Evolutionary conservation across 495 filamentous ascomycete genomes (phyloP), one percentile per base, ranked within the genome.

Genomic region (Apodospora peruviana): DNA sequence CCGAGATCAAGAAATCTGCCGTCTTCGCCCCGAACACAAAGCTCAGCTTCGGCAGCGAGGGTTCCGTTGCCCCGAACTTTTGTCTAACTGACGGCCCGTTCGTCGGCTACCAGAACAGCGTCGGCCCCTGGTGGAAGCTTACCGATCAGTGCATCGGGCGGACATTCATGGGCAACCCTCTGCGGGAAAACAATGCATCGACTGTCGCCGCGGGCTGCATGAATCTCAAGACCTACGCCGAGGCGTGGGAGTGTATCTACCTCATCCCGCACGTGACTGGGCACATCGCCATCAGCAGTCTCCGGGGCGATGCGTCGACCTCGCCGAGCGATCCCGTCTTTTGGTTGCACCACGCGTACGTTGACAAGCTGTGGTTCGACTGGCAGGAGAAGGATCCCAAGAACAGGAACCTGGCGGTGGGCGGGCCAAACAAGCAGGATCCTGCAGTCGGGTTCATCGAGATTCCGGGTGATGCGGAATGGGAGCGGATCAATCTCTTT

Each of bases 11-110:
- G 2, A 16, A 16, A 7, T 68, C 69, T 1, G 40, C 48, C 2
- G 32, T 75, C 9, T 66, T 75, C 40, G 60, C 61, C 36, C 16
- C 50, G 0, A 53, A 54, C 19, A 53, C 48, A 2, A n/a, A n/a
- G n/a, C n/a, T n/a, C n/a, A 66, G 70, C 35, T 77, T 77, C 44
- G 46, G 46, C 14, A 71, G 73, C 0, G 51, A 68, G 47, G 73
- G 69, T 1, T 47, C 29, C 2, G 64, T 54, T 12, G n/a, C 20
- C 3, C 24, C 42, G 9, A 39, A 45, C 4, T 75, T 70, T 50
- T 75, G 73, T 50, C 61, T 75, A 45, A 41, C 42, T 1, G 58
- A 70, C 39, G 68, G 68, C 10, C 68, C 68, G 16, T 69, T 67
- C 45, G 59, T 62, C 18, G 49, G 45, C 46, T 39, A 57, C 18